Evolutionary conservation across 2,329 filamentous ascomycete genomes (phyloP).

Genomic region (Aspergillus fructus): DNA sequence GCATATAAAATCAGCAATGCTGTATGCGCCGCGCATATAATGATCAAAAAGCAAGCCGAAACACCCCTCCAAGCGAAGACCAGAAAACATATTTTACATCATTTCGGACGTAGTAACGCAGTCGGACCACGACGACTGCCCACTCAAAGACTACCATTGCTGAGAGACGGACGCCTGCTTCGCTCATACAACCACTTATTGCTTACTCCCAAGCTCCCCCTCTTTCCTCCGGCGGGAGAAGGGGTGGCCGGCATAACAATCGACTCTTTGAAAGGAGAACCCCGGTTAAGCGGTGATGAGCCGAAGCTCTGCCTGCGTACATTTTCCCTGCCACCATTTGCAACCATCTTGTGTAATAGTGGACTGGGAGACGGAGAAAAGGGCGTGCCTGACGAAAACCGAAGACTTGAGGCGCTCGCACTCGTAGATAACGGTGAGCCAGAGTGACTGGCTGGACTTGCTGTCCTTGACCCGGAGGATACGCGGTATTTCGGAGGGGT

Average conservation of each 20-base stretch:
- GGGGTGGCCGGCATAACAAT: conserved; percentile 58
- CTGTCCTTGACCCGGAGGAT: conserved; percentile 63
- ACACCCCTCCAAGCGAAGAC: background rate
- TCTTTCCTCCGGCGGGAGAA: conserved; percentile 65
- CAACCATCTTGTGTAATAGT: conserved; percentile 68
- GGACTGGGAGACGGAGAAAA: conserved; percentile 57
- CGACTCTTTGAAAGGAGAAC: conserved; percentile 34
- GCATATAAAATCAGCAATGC: conserved; percentile 1
- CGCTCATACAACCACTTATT: conserved; percentile 95
- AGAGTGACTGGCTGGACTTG: conserved; percentile 39
- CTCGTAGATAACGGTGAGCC: conserved; percentile 40
- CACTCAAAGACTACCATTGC: conserved; percentile 35
- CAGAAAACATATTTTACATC: conserved; percentile 9
- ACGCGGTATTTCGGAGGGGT: conserved; percentile 86
- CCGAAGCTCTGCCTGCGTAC: conserved; percentile 54
- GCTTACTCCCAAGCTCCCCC: conserved; percentile 75
- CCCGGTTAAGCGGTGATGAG: conserved; percentile 42
- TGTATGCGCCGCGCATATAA: conserved; percentile 5
- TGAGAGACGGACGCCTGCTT: conserved; percentile 49
- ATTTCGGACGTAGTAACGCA: conserved; percentile 6
- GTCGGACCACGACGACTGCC: conserved; percentile 9
- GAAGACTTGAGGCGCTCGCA: conserved; percentile 34
- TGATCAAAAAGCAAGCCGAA: conserved; percentile 5
- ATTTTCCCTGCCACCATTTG: conserved; percentile 37
- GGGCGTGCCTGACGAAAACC: conserved; percentile 46